Percentiles rank a stretch among this genome's conserved stretches.
phyloP scores from a whole-genome alignment of 2,329 filamentous ascomycete genomes.

The Xylariales sp. region DNA sequence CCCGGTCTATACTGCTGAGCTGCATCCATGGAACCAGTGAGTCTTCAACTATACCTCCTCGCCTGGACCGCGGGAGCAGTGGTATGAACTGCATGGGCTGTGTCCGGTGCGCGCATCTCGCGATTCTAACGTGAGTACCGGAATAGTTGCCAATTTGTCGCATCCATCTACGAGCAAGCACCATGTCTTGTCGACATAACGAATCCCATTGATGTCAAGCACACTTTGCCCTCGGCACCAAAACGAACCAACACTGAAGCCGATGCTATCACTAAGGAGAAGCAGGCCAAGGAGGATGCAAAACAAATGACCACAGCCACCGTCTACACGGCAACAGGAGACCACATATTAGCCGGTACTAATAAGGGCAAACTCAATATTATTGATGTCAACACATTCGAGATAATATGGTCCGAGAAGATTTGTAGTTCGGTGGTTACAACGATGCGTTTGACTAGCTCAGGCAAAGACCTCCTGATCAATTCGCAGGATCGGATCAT shows the following conservation, averaged over 20 bases:
- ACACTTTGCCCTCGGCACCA: conserved; percentile 75
- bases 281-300: conserved; percentile 84
- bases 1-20: conserved; percentile 91
- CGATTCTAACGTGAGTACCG: no score
- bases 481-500: conserved; percentile 96
- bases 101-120: no score
- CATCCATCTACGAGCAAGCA: conserved; percentile 89
- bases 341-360: conserved; percentile 87
- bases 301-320: conserved; percentile 94
- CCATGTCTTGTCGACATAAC: conserved; percentile 83
- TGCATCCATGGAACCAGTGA: conserved; percentile 88
- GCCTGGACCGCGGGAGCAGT: no score
- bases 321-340: conserved; percentile 79
- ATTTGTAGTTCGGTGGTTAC: conserved; percentile 86
- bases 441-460: conserved; percentile 76
- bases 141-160: conserved; percentile 83
- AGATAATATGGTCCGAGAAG: conserved; percentile 85
- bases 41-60: no score
- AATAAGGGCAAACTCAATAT: conserved; percentile 97
- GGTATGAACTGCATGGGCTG: no score
- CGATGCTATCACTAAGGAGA: conserved; percentile 70
- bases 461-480: conserved; percentile 82
- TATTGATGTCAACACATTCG: conserved; percentile 74
- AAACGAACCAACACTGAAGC: conserved; percentile 66
- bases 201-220: conserved; percentile 65